Evolutionary conservation across 139 green algal species (phyloP), one percentile per base, ranked within the genome.

Genomic region (Spirogloea muscicola): DNA sequence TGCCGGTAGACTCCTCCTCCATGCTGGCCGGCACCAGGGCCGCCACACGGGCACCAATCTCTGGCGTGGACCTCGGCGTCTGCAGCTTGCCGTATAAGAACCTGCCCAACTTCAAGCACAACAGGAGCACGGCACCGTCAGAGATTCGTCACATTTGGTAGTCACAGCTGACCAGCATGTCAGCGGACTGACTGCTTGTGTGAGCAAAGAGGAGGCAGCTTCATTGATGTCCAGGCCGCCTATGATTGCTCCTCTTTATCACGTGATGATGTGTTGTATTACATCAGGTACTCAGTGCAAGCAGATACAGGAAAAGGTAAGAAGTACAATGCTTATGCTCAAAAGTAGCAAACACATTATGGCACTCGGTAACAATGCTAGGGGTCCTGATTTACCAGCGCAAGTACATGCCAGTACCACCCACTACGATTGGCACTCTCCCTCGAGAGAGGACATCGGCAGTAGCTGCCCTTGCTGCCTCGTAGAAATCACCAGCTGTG

Each of bases 331-430:
- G 21, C 46, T 55, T 31, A 55, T 31, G 21, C n/a, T 55, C 46
- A 10, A 13, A 10, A 51, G 10, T 25, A 10, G 43, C 10, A 10
- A 51, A 51, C 43, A 51, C 13, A 51, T 25, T 13, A 51, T 25
- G 10, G 13, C 43, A 51, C 43, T 25, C 43, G 39, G 9, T 64
- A 13, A 42, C 10, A 64, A 43, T 29, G 59, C 13, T 10, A 5
- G 59, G 3, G 31, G n/a, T n/a, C n/a, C n/a, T n/a, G 40, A 6
- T 37, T 51, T 89, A 89, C 90, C 91, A 97, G 16, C 87, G 86
- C 58, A 98, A 83, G 87, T 98, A 98, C 65, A 98, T 90, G 0
- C 93, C 93, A 2, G 93, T 97, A 29, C 93, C 93, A 38, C 93
- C 93, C 3, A 91, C 90, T 31, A 97, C 90, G 3, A 98, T 88